These are phyloP conservation scores for Malus asiatica DNA, from an alignment of 306 rosid genomes.

Conservation along the genomic window DNA sequence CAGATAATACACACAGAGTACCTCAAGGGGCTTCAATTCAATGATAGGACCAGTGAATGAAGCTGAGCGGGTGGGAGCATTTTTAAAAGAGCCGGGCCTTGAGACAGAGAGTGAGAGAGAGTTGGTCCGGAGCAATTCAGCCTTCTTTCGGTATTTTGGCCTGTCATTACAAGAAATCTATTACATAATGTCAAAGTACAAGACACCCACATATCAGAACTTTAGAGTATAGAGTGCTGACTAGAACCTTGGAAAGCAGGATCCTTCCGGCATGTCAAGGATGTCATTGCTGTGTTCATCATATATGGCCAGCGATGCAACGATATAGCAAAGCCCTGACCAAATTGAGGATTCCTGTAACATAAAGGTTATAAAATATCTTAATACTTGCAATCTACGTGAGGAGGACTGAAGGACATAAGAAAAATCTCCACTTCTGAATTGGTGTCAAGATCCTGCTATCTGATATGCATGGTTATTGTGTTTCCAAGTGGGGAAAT, in stretches of 20 bases:
- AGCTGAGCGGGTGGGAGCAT: slow-evolving; percentile 39
- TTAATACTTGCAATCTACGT: neutral
- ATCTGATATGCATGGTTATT: too few relatives aligned
- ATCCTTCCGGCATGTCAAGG: slow-evolving; percentile 93
- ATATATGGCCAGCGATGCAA: slow-evolving; percentile 79
- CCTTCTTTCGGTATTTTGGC: slow-evolving; percentile 48
- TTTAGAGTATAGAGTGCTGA: slow-evolving; percentile 13
- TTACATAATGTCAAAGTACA: slow-evolving; percentile 5
- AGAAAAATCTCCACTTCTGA: too few relatives aligned
- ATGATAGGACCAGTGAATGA: slow-evolving; percentile 50
- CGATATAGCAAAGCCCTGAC: slow-evolving; percentile 51
- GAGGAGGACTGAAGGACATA: neutral
- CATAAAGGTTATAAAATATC: slow-evolving; percentile 25
- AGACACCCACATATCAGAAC: neutral
- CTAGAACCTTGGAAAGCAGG: slow-evolving; percentile 84
- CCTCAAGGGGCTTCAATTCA: slow-evolving; percentile 83
- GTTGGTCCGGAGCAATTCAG: neutral
- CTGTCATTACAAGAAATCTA: slow-evolving; percentile 29
- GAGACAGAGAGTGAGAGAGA: slow-evolving; percentile 39
- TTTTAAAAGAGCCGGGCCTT: slow-evolving; percentile 43
- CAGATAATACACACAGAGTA: slow-evolving; percentile 11
- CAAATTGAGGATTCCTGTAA: slow-evolving; percentile 74
- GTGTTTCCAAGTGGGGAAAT: too few relatives aligned
- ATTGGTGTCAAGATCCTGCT: too few relatives aligned
- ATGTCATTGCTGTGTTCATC: slow-evolving; percentile 93